Conservation (phyloP, 228 moss, liverwort and hornwort genomes). For the Sphagnum magellanicum region DNA sequence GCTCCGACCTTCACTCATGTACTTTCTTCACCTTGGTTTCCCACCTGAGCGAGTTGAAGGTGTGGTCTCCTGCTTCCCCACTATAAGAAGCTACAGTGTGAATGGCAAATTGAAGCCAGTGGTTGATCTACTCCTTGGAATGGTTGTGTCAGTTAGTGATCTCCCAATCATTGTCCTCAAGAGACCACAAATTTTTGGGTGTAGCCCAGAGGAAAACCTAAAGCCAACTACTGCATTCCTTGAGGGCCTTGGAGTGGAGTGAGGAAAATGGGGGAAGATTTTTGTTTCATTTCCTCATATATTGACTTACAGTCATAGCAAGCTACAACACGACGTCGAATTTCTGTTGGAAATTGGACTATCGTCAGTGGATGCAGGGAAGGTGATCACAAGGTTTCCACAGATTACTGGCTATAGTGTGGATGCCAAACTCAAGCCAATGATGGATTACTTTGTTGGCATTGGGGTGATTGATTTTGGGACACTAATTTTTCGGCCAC, state of each 20-base stretch:
- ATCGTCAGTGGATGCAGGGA: slow-evolving; percentile 30
- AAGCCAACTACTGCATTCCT: slow-evolving; percentile 45
- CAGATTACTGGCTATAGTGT: slow-evolving; percentile 63
- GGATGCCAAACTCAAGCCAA: slow-evolving; percentile 54
- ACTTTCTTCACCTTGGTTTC: slow-evolving; percentile 38
- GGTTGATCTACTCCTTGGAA: slow-evolving; percentile 33
- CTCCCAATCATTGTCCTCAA: slow-evolving; percentile 46
- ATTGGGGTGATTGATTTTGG: slow-evolving; percentile 51
- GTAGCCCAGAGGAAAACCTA: slow-evolving; percentile 60
- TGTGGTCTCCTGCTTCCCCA: slow-evolving; percentile 47
- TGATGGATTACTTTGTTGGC: slow-evolving; percentile 34
- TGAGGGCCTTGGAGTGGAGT: slow-evolving; percentile 56
- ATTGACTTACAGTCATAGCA: slow-evolving; percentile 48
- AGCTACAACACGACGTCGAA: slow-evolving; percentile 30
- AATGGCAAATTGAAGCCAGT: slow-evolving; percentile 46
- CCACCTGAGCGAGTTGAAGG: slow-evolving; percentile 30
- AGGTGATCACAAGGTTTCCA: slow-evolving; percentile 52
- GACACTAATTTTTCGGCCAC: slow-evolving; percentile 40
- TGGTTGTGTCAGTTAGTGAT: slow-evolving; percentile 33
- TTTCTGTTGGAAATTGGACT: slow-evolving; percentile 47
- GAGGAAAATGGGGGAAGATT: slow-evolving; percentile 40
- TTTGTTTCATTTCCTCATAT: slow-evolving; percentile 56
- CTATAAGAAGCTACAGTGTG: slow-evolving; percentile 38
- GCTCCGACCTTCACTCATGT: slow-evolving; percentile 39
- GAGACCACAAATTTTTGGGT: slow-evolving; percentile 65